A percentile compares a stretch with the other conserved stretches of the same genome.
These are phyloP conservation scores for Claviceps sp. DNA, from an alignment of 2,329 filamentous ascomycete species.

Conservation along the genomic window DNA sequence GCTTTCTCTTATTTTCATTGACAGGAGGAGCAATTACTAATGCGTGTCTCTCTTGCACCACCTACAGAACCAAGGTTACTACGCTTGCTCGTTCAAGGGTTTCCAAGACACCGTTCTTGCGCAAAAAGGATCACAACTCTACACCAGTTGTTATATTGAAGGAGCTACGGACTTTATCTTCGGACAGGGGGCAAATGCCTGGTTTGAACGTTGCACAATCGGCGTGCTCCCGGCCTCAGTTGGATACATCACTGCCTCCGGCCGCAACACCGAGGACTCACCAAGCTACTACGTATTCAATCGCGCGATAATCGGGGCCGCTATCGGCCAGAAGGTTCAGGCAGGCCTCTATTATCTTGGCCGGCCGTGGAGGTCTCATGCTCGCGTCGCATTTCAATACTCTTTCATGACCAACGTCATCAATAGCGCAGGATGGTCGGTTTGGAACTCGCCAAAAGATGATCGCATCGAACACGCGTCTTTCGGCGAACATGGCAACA, in stretches of 20 bases:
- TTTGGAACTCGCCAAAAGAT: neutral
- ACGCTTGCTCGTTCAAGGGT: conserved; percentile 30
- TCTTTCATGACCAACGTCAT: neutral
- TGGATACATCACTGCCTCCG: neutral
- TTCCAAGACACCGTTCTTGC: conserved; percentile 37
- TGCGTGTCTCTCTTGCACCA: too few species aligned
- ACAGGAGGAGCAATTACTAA: neutral
- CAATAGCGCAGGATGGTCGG: neutral
- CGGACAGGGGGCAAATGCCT: conserved; percentile 25
- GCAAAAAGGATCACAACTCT: conserved; percentile 32
- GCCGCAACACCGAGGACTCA: neutral
- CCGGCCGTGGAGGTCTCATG: neutral
- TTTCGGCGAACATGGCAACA: neutral
- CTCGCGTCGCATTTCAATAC: neutral
- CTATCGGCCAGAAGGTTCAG: neutral
- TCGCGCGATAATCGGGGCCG: neutral
- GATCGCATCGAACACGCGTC: neutral
- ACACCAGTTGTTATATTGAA: conserved; percentile 27
- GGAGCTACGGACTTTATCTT: conserved; percentile 31
- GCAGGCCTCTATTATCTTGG: neutral
- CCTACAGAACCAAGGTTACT: conserved; percentile 23
- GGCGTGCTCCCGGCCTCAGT: neutral
- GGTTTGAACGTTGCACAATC: conserved; percentile 25
- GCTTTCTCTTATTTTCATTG: neutral
- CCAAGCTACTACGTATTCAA: neutral